phyloP scores from a whole-genome alignment of 2,329 filamentous ascomycete species.

The Claviceps monticola region DNA sequence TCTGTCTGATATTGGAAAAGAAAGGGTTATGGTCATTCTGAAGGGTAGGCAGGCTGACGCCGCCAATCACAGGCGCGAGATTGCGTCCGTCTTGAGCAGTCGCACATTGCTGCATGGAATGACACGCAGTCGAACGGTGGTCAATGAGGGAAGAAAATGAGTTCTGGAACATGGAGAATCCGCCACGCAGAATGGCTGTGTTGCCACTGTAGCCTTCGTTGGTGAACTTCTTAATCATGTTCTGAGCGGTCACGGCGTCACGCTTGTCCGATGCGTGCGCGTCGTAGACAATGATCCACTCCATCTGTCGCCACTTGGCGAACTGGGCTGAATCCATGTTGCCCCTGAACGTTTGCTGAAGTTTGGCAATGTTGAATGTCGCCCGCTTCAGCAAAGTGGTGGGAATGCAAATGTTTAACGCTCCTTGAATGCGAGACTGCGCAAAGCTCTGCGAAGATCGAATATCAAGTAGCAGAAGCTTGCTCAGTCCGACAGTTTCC shows the following conservation, averaged over 20 bases:
- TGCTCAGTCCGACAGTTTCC: constrained; percentile 22
- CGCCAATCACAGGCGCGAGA: constrained; percentile 66
- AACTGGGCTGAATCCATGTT: constrained; percentile 59
- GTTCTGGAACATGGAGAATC: constrained; percentile 60
- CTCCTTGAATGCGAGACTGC: constrained; percentile 59
- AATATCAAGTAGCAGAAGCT: constrained; percentile 65
- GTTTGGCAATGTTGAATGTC: constrained; percentile 77
- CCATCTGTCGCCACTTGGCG: constrained; percentile 58
- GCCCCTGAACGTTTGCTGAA: constrained; percentile 73
- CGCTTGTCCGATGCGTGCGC: constrained; percentile 60
- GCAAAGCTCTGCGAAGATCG: constrained; percentile 75
- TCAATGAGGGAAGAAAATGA: constrained; percentile 55
- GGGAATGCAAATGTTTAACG: constrained; percentile 86
- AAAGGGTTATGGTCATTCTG: constrained; percentile 69
- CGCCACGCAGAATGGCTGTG: constrained; percentile 64
- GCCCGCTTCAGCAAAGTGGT: constrained; percentile 84
- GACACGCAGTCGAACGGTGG: constrained; percentile 22
- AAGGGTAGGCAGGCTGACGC: constrained; percentile 64
- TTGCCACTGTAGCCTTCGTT: constrained; percentile 68
- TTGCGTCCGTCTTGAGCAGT: constrained; percentile 22
- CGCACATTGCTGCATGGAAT: constrained; percentile 3
- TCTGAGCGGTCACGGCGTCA: constrained; percentile 66
- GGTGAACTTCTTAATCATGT: constrained; percentile 87
- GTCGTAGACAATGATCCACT: constrained; percentile 80
- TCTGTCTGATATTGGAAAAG: constrained; percentile 91